Percentiles rank a stretch among this genome's conserved stretches.
These are phyloP conservation scores for Adiantum capillusveneris DNA, from an alignment of 75 land plant species.

Conservation along the genomic window DNA sequence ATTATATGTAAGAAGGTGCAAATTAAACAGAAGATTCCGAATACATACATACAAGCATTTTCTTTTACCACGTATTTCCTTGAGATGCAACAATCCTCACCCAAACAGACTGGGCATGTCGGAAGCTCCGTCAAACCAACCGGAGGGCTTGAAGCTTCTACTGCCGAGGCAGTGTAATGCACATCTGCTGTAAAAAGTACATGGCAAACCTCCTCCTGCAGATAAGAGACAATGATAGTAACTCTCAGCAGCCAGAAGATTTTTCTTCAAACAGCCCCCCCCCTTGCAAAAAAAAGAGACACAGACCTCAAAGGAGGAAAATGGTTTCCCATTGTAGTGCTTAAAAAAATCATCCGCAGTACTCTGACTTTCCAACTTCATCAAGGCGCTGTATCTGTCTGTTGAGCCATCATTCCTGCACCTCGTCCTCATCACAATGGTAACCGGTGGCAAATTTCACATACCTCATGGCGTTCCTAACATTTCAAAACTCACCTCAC, in stretches of 20 bases:
- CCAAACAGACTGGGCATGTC: constrained; percentile 93
- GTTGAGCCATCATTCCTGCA: constrained; percentile 69
- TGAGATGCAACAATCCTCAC: constrained; percentile 22
- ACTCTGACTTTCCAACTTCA: constrained; percentile 63
- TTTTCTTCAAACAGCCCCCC: neutral
- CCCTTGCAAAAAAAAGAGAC: neutral
- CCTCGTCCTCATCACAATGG: neutral
- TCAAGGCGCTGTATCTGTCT: constrained; percentile 76
- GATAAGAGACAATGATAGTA: constrained; percentile 3
- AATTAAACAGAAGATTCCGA: no score
- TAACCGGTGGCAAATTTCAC: neutral
- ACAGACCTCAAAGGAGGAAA: constrained; percentile 86
- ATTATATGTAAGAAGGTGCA: no score
- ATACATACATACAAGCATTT: no score
- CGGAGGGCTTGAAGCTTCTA: constrained; percentile 50
- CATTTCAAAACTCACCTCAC: constrained; percentile 51
- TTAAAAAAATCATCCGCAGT: constrained; percentile 71
- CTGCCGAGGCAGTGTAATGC: constrained; percentile 72
- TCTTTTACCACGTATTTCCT: no score
- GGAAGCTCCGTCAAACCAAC: constrained; percentile 78
- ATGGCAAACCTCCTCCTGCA: constrained; percentile 74
- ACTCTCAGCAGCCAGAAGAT: no score
- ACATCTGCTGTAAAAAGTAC: constrained; percentile 73
- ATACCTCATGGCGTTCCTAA: neutral
- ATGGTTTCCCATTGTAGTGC: constrained; percentile 66